phyloP scores from a whole-genome alignment of 1,139 yeast genomes.

The Geotrichum klebahnii region DNA sequence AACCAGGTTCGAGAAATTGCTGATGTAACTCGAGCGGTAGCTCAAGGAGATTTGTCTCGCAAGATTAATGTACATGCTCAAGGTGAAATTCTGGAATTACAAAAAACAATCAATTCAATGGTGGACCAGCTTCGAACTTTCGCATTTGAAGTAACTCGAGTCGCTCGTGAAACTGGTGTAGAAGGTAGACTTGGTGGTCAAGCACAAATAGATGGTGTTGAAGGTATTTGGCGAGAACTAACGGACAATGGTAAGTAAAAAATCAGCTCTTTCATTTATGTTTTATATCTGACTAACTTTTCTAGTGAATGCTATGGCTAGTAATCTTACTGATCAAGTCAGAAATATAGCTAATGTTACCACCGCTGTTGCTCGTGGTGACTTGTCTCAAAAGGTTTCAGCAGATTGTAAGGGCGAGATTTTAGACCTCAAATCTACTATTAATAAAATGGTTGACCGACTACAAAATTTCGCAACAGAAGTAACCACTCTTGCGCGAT shows the following conservation, averaged over 20 bases:
- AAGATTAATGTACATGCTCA: constrained; percentile 81
- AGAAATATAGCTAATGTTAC: constrained; percentile 88
- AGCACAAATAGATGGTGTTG: constrained; percentile 76
- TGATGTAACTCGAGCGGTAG: constrained; percentile 81
- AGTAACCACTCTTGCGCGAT: constrained; percentile 80
- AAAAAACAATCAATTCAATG: constrained; percentile 78
- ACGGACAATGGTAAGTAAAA: constrained; percentile 67
- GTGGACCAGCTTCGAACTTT: constrained; percentile 83
- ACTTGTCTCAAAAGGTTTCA: constrained; percentile 75
- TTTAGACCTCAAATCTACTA: constrained; percentile 71
- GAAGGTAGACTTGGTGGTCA: constrained; percentile 86
- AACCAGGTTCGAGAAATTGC: constrained; percentile 84
- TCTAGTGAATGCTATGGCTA: constrained; percentile 75
- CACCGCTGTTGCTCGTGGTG: constrained; percentile 90
- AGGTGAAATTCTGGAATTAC: constrained; percentile 74
- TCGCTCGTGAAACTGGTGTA: constrained; percentile 86
- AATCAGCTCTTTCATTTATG: no score
- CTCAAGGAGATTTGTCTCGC: constrained; percentile 70
- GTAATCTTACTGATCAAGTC: constrained; percentile 80
- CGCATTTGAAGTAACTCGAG: constrained; percentile 84
- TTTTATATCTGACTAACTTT: constrained; percentile 9
- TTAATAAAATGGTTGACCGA: constrained; percentile 83
- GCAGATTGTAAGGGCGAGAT: constrained; percentile 90
- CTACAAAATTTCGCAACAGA: constrained; percentile 84
- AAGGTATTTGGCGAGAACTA: constrained; percentile 85